Conservation (phyloP, 202 grass and related monocot species). For the Cymbopogon flexuosus region DNA sequence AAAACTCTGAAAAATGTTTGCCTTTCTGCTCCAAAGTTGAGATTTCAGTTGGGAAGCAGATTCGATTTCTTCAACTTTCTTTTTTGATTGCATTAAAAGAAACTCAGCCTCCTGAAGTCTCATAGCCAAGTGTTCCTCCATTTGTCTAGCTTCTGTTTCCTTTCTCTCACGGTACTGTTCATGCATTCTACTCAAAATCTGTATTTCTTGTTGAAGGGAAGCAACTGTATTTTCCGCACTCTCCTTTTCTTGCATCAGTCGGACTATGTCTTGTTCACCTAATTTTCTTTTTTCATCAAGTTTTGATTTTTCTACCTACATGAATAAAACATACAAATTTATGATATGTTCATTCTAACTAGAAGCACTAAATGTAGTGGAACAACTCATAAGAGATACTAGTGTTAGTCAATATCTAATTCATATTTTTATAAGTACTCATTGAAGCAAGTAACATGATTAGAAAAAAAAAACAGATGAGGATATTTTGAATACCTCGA, state of each 20-base stretch:
- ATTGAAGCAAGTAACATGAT: constrained; percentile 9
- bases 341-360: not conserved
- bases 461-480: constrained; percentile 15
- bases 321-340: constrained; percentile 17
- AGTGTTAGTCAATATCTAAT: not conserved
- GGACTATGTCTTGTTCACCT: constrained; percentile 54
- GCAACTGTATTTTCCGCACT: constrained; percentile 50
- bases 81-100: constrained; percentile 69
- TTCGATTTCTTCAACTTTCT: constrained; percentile 73
- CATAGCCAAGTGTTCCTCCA: constrained; percentile 53
- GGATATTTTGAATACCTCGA: constrained; percentile 52
- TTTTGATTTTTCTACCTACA: constrained; percentile 80
- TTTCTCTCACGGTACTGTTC: constrained; percentile 56
- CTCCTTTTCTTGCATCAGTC: constrained; percentile 63
- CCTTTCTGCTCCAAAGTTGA: constrained; percentile 75
- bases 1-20: constrained; percentile 66
- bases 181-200: constrained; percentile 65
- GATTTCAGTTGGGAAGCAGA: constrained; percentile 66
- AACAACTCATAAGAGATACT: constrained; percentile 4
- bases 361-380: not conserved
- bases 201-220: constrained; percentile 72
- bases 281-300: constrained; percentile 72
- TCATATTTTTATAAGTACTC: not conserved
- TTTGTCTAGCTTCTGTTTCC: constrained; percentile 60
- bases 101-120: constrained; percentile 75